Evolutionary conservation across 208 protist species (phyloP), one percentile per base, ranked within the genome.

Genomic region (Acanthamoeba castellanii): DNA sequence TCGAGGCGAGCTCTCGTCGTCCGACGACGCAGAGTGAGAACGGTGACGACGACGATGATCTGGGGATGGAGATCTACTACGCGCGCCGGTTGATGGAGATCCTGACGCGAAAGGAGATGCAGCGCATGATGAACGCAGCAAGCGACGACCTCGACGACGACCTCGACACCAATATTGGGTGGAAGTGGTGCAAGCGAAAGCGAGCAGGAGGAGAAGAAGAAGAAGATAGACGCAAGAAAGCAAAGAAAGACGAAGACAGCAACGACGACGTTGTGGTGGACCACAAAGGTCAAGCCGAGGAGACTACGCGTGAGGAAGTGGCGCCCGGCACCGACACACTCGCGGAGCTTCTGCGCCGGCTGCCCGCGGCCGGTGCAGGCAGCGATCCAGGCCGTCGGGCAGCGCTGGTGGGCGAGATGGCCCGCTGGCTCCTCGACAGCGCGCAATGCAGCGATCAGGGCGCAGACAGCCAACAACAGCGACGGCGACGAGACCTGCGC

Each of bases 51-150:
- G 64, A 70, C 8, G 64, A 70, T 9, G 64, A 22, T 32, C 14
- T 45, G 9, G 52, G 82, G 27, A 90, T 90, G 52, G 47, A 90
- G 11, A 64, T 90, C 6, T 90, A 90, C 82, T 90, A 90, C 34
- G 32, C 52, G 55, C 9, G 82, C 7, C 20, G 82, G 82, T 11
- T 90, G 6, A 66, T 90, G 82, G 82, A 90, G 27, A 30, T 30
- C 13, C 18, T 66, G 11, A 45, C 64, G 55, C 50, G n/a, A 14
- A 90, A 90, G 27, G 82, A 90, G 34, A 55, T 90, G 37, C 9
- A 90, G 72, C 72, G 42, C 25, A 6, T 82, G 37, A 30, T 13
- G 34, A 82, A 42, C 72, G 18, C 18, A 11, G 9, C 25, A 82
- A 82, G 30, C 11, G 66, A 7, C 16, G 7, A 16, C 52, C 52